Evolutionary conservation across 2,329 filamentous ascomycete species (phyloP), one percentile per base, ranked within the genome.

Genomic region (Tolypocladium album): DNA sequence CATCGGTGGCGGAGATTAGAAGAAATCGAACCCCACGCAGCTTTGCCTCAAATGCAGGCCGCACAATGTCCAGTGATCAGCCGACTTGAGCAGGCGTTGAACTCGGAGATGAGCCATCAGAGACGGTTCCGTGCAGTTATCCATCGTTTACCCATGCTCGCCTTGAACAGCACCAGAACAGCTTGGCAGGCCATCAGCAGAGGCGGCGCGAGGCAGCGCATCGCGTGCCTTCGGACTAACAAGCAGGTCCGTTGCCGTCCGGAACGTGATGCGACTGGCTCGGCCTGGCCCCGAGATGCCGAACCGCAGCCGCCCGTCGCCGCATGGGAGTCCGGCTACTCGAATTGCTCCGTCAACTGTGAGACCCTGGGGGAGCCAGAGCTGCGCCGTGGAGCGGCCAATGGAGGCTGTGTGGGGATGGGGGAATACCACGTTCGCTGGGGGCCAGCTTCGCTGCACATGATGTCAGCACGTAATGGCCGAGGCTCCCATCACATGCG

Each of bases 401-500:
- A 56, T 27, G n/a, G 34, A 40, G 36, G n/a, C n/a, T 13, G 36
- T 40, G 50, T 34, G 50, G 50, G 50, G 27, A 43, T 43, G 27
- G 20, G 55, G 55, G 6, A 47, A 53, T 12, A 12, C 50, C 27
- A 53, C 50, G 27, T 31, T 31, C 5, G 27, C 27, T 31, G 5
- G 27, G 27, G 27, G 34, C 34, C 34, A 36, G 34, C 27, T 17
- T 9, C 9, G 9, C 40, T 15, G 40, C 56, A 57, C 56, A 57
- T 57, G 40, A 45, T 57, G 56, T 67, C 66, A 68, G 65, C 60
- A 59, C 57, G 50, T 52, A 52, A 50, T 52, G 64, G 65, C 69
- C 69, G 70, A 71, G 70, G 70, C 62, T 64, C 65, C 60, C 68
- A 69, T 72, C 69, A 71, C 70, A 71, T 72, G 67, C 68, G 63